phyloP scores from a whole-genome alignment of 345 rosid species.

The Alliaria petiolata region DNA sequence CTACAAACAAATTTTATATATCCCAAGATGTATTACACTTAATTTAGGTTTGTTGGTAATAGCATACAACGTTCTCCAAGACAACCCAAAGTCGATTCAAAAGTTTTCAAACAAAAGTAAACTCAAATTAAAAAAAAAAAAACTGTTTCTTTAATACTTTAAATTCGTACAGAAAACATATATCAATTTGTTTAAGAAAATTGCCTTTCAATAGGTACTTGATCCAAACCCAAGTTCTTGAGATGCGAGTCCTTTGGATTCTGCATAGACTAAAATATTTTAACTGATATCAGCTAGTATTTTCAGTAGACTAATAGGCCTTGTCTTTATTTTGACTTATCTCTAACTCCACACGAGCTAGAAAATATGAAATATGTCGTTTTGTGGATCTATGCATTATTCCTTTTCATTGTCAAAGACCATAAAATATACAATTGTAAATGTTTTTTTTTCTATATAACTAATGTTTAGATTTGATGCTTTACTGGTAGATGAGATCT shows the following conservation, averaged over 20 bases:
- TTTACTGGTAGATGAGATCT: too few species aligned
- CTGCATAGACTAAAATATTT: not conserved
- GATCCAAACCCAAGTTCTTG: conserved; percentile 30
- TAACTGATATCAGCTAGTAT: not conserved
- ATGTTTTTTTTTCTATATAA: too few species aligned
- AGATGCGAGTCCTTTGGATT: conserved; percentile 24
- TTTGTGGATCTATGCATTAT: conserved; percentile 21
- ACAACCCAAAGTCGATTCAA: not conserved
- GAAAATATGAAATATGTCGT: conserved; percentile 23
- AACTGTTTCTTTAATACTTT: not conserved
- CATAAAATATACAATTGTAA: not conserved
- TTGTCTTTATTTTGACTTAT: conserved; percentile 34
- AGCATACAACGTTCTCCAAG: not conserved
- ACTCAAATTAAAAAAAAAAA: not conserved
- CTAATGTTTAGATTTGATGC: too few species aligned
- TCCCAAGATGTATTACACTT: not conserved
- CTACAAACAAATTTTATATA: not conserved
- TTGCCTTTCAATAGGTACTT: conserved; percentile 15
- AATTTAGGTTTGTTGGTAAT: not conserved
- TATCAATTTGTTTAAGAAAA: not conserved
- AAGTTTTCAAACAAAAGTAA: not conserved
- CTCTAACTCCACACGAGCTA: conserved; percentile 12
- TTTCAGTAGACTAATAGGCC: conserved; percentile 17
- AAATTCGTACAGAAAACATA: not conserved
- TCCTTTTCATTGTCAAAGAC: conserved; percentile 14